Evolutionary conservation across 805 yeast genomes (phyloP).

Genomic region (Wickerhamomyces canadensis): DNA sequence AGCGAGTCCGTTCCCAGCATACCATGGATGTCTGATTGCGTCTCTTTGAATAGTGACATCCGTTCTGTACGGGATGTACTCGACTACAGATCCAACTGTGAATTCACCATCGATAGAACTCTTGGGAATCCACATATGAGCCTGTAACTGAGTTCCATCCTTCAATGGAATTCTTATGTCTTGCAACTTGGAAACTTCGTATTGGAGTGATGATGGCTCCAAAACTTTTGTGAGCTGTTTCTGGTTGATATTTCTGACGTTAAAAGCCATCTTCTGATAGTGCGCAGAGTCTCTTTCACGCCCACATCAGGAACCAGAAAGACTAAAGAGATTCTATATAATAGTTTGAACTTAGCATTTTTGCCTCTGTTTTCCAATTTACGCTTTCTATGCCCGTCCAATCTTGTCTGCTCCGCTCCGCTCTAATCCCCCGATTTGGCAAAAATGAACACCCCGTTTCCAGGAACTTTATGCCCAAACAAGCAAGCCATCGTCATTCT

Average conservation of each 20-base stretch:
- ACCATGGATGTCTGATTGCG: slow-evolving; percentile 39
- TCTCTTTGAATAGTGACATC: slow-evolving; percentile 41
- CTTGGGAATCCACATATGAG: slow-evolving; percentile 40
- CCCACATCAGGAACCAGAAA: too few species aligned
- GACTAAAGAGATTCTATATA: too few species aligned
- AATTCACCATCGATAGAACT: slow-evolving; percentile 25
- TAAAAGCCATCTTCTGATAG: slow-evolving; percentile 35
- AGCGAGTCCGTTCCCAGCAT: slow-evolving; percentile 41
- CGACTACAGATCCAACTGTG: slow-evolving; percentile 35
- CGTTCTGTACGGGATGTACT: slow-evolving; percentile 42
- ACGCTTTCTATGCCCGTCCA: too few species aligned
- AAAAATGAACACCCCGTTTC: too few species aligned
- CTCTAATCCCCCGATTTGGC: too few species aligned
- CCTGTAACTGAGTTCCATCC: slow-evolving; percentile 35
- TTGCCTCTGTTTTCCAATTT: too few species aligned
- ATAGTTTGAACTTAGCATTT: too few species aligned
- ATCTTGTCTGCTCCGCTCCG: too few species aligned
- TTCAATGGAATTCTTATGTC: slow-evolving; percentile 32
- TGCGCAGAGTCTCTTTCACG: too few species aligned
- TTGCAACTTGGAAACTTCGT: slow-evolving; percentile 28
- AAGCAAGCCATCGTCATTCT: too few species aligned
- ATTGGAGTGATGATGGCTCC: slow-evolving; percentile 25
- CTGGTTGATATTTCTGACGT: slow-evolving; percentile 31
- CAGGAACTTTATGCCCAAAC: too few species aligned
- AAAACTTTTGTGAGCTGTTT: slow-evolving; percentile 20